Conservation (phyloP, 2,329 filamentous ascomycete genomes). For the Neofusicoccum cordaticola region DNA sequence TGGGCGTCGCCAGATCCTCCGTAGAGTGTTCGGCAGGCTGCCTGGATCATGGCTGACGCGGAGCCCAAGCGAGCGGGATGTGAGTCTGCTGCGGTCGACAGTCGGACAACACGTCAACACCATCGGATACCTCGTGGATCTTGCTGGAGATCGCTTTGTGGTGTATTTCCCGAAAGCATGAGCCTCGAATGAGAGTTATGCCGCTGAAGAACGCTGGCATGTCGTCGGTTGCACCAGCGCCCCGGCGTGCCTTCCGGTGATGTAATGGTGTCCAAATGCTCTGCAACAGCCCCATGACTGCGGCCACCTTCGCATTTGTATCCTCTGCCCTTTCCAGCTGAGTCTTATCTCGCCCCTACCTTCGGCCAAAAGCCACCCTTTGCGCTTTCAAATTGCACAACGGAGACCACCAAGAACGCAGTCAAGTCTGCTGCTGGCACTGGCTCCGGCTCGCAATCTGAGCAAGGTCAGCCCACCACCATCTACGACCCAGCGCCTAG, state of each 20-base stretch:
- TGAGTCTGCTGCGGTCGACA: too few species aligned
- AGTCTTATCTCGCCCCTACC: background rate
- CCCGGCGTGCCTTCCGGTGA: background rate
- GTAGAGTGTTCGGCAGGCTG: too few species aligned
- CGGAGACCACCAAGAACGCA: background rate
- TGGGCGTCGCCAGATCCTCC: too few species aligned
- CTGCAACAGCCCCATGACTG: background rate
- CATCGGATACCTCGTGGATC: background rate
- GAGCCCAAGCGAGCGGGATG: background rate
- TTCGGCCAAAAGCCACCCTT: too few species aligned
- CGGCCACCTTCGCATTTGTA: background rate
- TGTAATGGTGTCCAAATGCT: background rate
- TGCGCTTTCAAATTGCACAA: background rate
- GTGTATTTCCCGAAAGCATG: too few species aligned
- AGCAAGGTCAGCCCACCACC: background rate
- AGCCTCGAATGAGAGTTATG: background rate
- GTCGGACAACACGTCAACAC: too few species aligned
- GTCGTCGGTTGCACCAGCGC: background rate
- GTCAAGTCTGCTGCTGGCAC: background rate
- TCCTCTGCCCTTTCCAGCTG: background rate
- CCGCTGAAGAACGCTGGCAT: background rate
- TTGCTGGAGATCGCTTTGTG: too few species aligned
- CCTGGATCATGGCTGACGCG: background rate
- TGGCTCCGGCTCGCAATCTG: slow-evolving; percentile 6
- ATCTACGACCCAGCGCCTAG: too few species aligned